Evolutionary conservation across 2,329 filamentous ascomycete genomes (phyloP).

Genomic region (Fusarium nanum): DNA sequence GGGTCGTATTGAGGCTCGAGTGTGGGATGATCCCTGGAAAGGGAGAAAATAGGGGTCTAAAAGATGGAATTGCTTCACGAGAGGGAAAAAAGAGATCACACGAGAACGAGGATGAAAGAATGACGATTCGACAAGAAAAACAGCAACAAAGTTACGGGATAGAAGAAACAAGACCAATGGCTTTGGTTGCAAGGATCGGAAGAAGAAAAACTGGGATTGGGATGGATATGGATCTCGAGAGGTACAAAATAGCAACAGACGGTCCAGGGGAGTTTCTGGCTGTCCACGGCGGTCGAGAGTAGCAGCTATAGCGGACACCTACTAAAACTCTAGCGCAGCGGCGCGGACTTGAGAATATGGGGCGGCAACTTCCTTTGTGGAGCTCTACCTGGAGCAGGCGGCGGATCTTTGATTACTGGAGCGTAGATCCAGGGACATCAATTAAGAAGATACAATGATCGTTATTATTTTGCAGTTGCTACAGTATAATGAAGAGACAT

Average conservation of each 20-base stretch:
- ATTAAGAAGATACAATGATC: slow-evolving; percentile 16
- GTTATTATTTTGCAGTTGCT: not conserved
- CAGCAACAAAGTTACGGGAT: not conserved
- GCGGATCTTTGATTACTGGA: slow-evolving; percentile 19
- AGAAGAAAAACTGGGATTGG: slow-evolving; percentile 16
- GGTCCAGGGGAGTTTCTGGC: not conserved
- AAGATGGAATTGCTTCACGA: slow-evolving; percentile 11
- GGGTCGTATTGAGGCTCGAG: slow-evolving; percentile 29
- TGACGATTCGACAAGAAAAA: slow-evolving; percentile 1
- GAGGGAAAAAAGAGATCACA: not conserved
- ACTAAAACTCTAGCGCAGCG: slow-evolving; percentile 6
- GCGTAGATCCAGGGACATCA: slow-evolving; percentile 8
- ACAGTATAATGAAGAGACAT: not conserved
- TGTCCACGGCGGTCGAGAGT: not conserved
- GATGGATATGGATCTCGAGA: slow-evolving; percentile 11
- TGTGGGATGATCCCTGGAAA: slow-evolving; percentile 24
- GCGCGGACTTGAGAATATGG: slow-evolving; percentile 8
- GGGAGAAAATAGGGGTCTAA: slow-evolving; percentile 30
- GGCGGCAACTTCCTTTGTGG: slow-evolving; percentile 25
- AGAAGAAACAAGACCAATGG: not conserved
- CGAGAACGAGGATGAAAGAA: slow-evolving; percentile 1
- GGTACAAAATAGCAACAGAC: not conserved
- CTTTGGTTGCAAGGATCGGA: slow-evolving; percentile 3
- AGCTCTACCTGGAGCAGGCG: slow-evolving; percentile 5
- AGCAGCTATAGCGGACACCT: not conserved